phyloP scores from a whole-genome alignment of 2,329 filamentous ascomycete genomes.

The Cryphonectria naterciae region DNA sequence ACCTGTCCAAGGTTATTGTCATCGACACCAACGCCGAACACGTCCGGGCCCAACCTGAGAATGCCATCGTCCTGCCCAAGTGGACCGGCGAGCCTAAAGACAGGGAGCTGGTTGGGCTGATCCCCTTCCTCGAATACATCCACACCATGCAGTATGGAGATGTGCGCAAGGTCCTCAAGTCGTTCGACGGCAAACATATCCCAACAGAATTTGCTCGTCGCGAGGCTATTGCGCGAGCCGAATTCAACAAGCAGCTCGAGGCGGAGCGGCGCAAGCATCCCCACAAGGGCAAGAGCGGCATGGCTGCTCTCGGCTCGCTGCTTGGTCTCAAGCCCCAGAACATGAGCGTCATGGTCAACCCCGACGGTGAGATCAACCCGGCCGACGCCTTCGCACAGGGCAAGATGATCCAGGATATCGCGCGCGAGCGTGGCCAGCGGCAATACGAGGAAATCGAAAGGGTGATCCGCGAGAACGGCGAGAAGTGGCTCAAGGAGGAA shows the following conservation, averaged over 20 bases:
- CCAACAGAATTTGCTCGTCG: slow-evolving; percentile 87
- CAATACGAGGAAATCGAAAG: slow-evolving; percentile 88
- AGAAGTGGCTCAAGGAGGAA: slow-evolving; percentile 95
- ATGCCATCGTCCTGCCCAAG: slow-evolving; percentile 87
- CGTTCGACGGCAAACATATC: slow-evolving; percentile 87
- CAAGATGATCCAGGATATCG: slow-evolving; percentile 96
- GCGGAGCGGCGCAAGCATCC: slow-evolving; percentile 68
- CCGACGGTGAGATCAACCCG: slow-evolving; percentile 70
- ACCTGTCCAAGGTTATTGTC: slow-evolving; percentile 92
- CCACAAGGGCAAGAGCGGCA: slow-evolving; percentile 54
- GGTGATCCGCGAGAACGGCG: slow-evolving; percentile 90
- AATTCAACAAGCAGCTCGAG: slow-evolving; percentile 79
- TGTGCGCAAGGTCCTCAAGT: slow-evolving; percentile 82
- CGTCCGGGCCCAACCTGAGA: slow-evolving; percentile 90
- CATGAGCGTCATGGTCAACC: slow-evolving; percentile 62
- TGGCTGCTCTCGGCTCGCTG: slow-evolving; percentile 70
- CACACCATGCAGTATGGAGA: slow-evolving; percentile 91
- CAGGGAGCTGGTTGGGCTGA: slow-evolving; percentile 82
- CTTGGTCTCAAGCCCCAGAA: slow-evolving; percentile 77
- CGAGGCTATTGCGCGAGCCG: slow-evolving; percentile 81
- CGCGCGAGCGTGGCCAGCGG: slow-evolving; percentile 86
- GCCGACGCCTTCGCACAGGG: slow-evolving; percentile 83
- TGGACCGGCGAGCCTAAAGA: slow-evolving; percentile 87
- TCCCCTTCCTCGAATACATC: slow-evolving; percentile 97
- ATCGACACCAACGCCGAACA: slow-evolving; percentile 85